phyloP scores from a whole-genome alignment of 2,329 filamentous ascomycete genomes.

The Venturia aucupariae region DNA sequence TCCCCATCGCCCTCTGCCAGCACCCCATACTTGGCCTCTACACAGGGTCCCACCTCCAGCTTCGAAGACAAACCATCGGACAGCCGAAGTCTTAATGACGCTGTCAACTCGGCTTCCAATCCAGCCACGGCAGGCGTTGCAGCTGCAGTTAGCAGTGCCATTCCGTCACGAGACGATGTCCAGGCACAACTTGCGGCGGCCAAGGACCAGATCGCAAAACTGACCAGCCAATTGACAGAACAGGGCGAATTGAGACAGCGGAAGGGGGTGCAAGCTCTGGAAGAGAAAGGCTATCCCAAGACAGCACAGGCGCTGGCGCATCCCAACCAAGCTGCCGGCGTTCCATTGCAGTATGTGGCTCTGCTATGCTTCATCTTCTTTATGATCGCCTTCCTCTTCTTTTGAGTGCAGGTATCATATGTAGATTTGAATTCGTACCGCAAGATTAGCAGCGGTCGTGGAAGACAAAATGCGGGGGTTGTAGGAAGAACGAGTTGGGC shows the following conservation, averaged over 20 bases:
- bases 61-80: constrained; percentile 29
- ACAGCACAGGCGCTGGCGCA: constrained; percentile 44
- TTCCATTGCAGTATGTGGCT: constrained; percentile 78
- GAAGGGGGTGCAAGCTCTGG: constrained; percentile 47
- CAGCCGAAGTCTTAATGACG: constrained; percentile 25
- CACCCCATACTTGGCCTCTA: constrained; percentile 23
- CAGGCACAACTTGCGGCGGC: constrained; percentile 67
- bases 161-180: constrained; percentile 51
- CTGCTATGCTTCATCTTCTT: constrained; percentile 82
- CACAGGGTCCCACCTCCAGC: constrained; percentile 30
- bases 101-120: constrained; percentile 18
- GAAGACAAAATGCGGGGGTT: neutral
- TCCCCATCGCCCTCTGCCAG: constrained; percentile 15
- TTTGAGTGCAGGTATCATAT: constrained; percentile 40
- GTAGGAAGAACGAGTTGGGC: neutral
- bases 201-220: constrained; percentile 59
- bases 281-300: constrained; percentile 46
- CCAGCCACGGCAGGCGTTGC: neutral
- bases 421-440: neutral
- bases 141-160: constrained; percentile 18
- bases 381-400: constrained; percentile 91
- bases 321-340: constrained; percentile 62
- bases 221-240: constrained; percentile 56
- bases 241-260: constrained; percentile 64
- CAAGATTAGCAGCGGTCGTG: neutral